Evolutionary conservation across 2,329 filamentous ascomycete species (phyloP), one percentile per base, ranked within the genome.

Genomic region (Volutella citrinella): DNA sequence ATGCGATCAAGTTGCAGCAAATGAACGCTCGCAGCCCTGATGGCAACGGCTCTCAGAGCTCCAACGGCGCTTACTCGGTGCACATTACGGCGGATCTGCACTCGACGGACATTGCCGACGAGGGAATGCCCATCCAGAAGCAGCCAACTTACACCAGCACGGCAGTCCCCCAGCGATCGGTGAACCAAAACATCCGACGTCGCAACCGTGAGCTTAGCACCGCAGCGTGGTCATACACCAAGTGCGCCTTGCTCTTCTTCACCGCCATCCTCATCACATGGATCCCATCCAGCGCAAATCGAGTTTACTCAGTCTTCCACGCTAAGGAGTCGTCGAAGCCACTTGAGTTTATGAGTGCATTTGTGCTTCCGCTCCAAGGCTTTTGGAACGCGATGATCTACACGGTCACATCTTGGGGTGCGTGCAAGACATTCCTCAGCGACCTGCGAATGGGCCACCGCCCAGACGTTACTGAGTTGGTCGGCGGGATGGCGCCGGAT

Each of bases 321-420:
- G 65, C 70, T 0, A 61, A 72, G 17, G 38, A 69, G 5, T 61
- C 72, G 1, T 72, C 68, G 7, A 71, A 80, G 18, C 65, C 71
- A 0, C 73, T 93, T 16, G 80, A 87, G 49, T 79, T 84, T 45
- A 75, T 81, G 45, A 82, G 83, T 15, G 80, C 84, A 0, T 72
- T 87, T 24, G 86, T 93, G 2, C 70, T 94, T 8, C 87, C 87
- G 0, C 70, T 89, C 0, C 87, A 94, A 55, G 87, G 87, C 0
- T 85, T 90, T 51, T 93, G 87, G 86, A 94, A 94, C 56, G 77
- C 81, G 13, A 59, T 85, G 38, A 87, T 94, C 46, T 94, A 93
- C 60, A 63, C 79, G 12, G 71, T 76, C 10, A 87, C 84, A 2
- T 87, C 82, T 6, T 77, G 79, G 69, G 61, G 74, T 30, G 81